phyloP scores from a whole-genome alignment of 441 rosid species.

The Sinapis alba region DNA sequence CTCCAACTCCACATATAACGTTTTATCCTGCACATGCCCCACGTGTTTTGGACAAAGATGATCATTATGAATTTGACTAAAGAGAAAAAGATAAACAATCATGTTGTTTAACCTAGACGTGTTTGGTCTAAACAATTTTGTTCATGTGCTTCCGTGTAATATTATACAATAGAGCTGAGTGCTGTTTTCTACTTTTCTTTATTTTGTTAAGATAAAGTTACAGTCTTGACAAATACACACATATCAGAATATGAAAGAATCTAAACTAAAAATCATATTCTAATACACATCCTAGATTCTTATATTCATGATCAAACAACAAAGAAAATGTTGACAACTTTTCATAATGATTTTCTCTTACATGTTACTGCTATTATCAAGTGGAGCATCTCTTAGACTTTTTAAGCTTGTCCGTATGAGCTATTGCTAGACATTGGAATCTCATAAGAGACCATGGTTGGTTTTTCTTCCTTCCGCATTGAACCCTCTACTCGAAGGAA shows the following conservation, averaged over 20 bases:
- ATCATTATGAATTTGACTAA: too few relatives aligned
- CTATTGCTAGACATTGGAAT: too few relatives aligned
- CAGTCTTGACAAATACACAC: neutral
- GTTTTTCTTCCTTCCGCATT: neutral
- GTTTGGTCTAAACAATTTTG: too few relatives aligned
- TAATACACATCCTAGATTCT: neutral
- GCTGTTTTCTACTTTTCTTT: neutral
- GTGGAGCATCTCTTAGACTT: neutral
- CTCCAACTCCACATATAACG: constrained; percentile 91
- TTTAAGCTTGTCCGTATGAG: neutral
- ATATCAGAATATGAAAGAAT: neutral
- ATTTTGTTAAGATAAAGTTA: too few relatives aligned
- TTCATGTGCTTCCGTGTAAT: too few relatives aligned
- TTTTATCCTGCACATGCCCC: constrained; percentile 61
- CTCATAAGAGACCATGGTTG: neutral
- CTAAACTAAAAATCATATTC: neutral
- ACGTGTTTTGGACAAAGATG: too few relatives aligned
- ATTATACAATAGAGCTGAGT: too few relatives aligned
- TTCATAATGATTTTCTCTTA: neutral
- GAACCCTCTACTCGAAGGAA: neutral
- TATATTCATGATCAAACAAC: neutral
- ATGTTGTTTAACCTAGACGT: too few relatives aligned
- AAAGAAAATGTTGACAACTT: neutral
- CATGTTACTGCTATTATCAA: constrained; percentile 1
- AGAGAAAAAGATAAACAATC: too few relatives aligned